Percentiles rank a stretch among this genome's conserved stretches.
Evolutionary conservation across 306 rosid genomes (phyloP).

Genomic region (Gleditsia sinensis): DNA sequence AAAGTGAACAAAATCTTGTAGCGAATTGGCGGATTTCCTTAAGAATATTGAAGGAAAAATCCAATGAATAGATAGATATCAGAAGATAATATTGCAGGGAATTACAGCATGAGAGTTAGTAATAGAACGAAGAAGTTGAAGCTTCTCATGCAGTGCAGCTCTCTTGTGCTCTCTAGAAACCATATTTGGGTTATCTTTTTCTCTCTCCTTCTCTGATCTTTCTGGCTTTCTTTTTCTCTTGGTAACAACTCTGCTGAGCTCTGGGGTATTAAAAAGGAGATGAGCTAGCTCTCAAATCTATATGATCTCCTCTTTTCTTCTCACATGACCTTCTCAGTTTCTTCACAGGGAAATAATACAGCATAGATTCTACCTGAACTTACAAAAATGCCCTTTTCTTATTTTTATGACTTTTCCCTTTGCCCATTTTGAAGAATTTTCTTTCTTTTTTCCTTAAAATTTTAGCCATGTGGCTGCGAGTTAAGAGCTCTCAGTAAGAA

Average conservation of each 20-base stretch:
- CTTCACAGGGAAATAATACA: constrained; percentile 45
- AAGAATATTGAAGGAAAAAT: constrained; percentile 35
- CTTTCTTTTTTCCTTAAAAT: too few species aligned
- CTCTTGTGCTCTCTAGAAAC: constrained; percentile 91
- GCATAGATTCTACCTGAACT: constrained; percentile 18
- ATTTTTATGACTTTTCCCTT: background rate
- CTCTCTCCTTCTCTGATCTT: background rate
- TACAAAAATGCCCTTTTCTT: constrained; percentile 61
- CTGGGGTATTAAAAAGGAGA: constrained; percentile 54
- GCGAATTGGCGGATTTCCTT: constrained; percentile 29
- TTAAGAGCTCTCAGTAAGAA: too few species aligned
- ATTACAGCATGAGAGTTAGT: constrained; percentile 97
- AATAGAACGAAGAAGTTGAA: constrained; percentile 94
- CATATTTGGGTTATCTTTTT: constrained; percentile 45
- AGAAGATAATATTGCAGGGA: constrained; percentile 39
- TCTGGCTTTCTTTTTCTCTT: constrained; percentile 23
- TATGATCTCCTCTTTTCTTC: constrained; percentile 67
- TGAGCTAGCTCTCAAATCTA: constrained; percentile 75
- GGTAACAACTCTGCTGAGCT: constrained; percentile 41
- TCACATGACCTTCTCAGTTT: constrained; percentile 65
- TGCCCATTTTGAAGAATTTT: background rate
- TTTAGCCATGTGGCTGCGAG: background rate
- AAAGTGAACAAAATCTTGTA: constrained; percentile 20
- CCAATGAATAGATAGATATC: constrained; percentile 46
- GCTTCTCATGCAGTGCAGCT: constrained; percentile 88